Evolutionary conservation across 2,329 filamentous ascomycete genomes (phyloP), one percentile per base, ranked within the genome.

Genomic region (Cadophora luteo-olivacea): DNA sequence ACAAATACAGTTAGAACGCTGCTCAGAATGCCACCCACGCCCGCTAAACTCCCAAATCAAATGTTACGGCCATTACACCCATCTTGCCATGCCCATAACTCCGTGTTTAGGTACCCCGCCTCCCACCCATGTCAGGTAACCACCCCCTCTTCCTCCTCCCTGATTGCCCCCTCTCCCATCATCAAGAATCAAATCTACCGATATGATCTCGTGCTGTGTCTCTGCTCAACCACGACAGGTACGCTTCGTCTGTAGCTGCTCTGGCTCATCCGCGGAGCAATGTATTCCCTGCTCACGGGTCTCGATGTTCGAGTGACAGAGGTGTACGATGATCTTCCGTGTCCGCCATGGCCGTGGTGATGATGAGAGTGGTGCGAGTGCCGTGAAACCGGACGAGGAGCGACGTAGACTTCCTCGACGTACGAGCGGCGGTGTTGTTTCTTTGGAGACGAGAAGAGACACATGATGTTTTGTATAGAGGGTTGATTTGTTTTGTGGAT

Each of bases 381-480:
- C 49, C 73, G 41, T 6, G 75, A 75, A 14, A 74, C 75, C 1
- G 75, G 74, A 32, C 75, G 70, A 58, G 72, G 72, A 4, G 75
- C 72, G 16, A 76, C 66, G 61, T 74, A 70, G 51, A 75, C 72
- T 69, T 75, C 73, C 68, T 76, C 75, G 36, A 72, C 70, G 55
- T 74, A 74, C 32, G 61, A 70, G 72, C 68, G 72, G 32, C 66
- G 74, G 57, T 62, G 71, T n/a, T 69, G 72, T 22, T 69, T 67
- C 22, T 69, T 64, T 6, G 73, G 69, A 11, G 72, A 52, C 0
- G 73, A 72, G 65, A 75, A 76, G 64, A 76, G 72, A 71, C 74
- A 76, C 74, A 76, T 76, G 12, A 61, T 72, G 65, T 60, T 24
- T 67, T 57, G 22, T 52, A 19, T 45, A 22, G 45, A n/a, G n/a